Evolutionary conservation across 1,284 basidiomycete species (phyloP), one percentile per base, ranked within the genome.

Genomic region (Malassezia cuniculi): DNA sequence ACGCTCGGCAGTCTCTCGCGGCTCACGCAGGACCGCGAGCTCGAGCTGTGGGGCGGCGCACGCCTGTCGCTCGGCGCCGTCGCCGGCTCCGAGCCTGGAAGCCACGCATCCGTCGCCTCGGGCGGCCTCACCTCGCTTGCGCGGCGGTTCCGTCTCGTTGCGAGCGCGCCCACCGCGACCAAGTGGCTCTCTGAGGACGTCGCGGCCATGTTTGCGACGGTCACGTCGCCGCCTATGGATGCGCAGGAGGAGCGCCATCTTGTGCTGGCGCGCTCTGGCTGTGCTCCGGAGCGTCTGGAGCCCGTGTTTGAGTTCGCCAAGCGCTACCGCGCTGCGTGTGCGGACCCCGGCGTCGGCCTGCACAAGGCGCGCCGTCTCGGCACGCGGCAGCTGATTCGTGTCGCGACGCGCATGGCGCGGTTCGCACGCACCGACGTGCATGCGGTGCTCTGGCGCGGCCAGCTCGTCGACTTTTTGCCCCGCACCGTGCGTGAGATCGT

Each of bases 161-260:
- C 63, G 7, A 69, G 62, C 3, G 58, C 68, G 2, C 39, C 60
- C 26, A 52, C 51, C 6, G 29, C 59, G 3, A 50, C 54, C 20
- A 45, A 52, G 10, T 69, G 68, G 68, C 50, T 69, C 3, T 58
- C 61, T n/a, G 68, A 69, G 31, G 58, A 66, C 32, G 54, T 65
- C 11, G 43, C 58, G 18, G 56, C 67, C 4, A 50, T 61, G 24
- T 66, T 69, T 33, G 49, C 52, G 19, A 51, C 62, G 34, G 56
- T 68, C 20, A 47, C 57, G 21, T 54, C 68, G 9, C 39, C 53
- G 30, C 59, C 68, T 2, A 69, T 69, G 68, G 45, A 57, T n/a
- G 43, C 51, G 6, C 48, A 34, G 12, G 68, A 69, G 36, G 68
- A 69, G 43, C 50, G 47, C 5, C 45, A 49, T 26, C 48, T 66